phyloP scores from a whole-genome alignment of 1,139 yeast genomes.

The Spencermartinsiella ligniputridi region DNA sequence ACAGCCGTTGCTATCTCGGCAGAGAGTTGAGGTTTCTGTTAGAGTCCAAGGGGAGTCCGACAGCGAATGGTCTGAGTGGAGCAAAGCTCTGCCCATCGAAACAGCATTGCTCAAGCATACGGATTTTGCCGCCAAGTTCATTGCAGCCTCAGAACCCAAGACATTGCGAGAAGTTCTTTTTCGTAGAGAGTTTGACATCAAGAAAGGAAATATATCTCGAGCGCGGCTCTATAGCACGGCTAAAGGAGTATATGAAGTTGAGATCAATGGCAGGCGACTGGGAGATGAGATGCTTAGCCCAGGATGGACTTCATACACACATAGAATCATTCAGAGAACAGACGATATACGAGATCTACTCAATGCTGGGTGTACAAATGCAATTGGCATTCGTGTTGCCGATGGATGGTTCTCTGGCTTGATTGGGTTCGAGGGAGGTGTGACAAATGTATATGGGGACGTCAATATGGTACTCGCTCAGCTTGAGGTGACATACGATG shows the following conservation, averaged over 20 bases:
- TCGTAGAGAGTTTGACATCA: conserved; percentile 5
- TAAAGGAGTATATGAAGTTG: conserved; percentile 22
- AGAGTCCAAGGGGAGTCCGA: conserved; percentile 10
- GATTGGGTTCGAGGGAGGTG: conserved; percentile 25
- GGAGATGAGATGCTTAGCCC: conserved; percentile 22
- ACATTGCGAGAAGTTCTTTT: conserved; percentile 8
- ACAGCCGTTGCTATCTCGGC: conserved; percentile 9
- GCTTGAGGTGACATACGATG: conserved; percentile 18
- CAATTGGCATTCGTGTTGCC: conserved; percentile 22
- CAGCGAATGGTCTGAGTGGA: conserved; percentile 10
- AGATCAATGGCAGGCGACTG: conserved; percentile 19
- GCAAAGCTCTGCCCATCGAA: conserved; percentile 7
- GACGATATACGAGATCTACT: conserved; percentile 17
- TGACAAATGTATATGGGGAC: conserved; percentile 20
- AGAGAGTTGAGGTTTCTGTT: conserved; percentile 8
- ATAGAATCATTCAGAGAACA: conserved; percentile 19
- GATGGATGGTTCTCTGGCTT: conserved; percentile 26
- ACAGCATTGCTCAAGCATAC: conserved; percentile 6
- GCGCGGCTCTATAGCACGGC: conserved; percentile 22
- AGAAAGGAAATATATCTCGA: neutral
- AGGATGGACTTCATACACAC: conserved; percentile 24
- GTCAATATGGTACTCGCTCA: conserved; percentile 20
- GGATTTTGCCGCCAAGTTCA: conserved; percentile 10
- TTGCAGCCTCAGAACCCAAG: conserved; percentile 7
- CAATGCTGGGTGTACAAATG: conserved; percentile 13